These are phyloP conservation scores for Cryptococcus floricola DNA, from an alignment of 1,284 basidiomycete species.

Conservation along the genomic window DNA sequence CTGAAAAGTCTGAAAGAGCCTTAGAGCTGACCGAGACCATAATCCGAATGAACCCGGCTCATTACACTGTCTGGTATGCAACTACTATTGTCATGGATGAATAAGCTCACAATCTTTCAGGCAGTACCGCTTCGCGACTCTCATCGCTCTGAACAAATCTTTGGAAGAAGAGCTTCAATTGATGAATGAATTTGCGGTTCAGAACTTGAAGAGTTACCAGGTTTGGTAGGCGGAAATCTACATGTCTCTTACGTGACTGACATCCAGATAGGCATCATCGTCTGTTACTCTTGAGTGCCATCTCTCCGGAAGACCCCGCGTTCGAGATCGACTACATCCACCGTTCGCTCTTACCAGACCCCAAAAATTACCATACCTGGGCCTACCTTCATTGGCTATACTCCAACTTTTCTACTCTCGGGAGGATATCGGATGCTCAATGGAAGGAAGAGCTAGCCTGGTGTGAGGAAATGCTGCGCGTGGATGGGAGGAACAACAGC, in stretches of 20 bases:
- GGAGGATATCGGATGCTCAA: constrained; percentile 53
- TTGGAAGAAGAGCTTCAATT: constrained; percentile 70
- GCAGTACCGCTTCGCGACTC: constrained; percentile 87
- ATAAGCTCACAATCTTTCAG: constrained; percentile 50
- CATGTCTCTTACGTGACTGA: background rate
- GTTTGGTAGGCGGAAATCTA: constrained; percentile 62
- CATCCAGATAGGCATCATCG: constrained; percentile 66
- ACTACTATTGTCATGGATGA: background rate
- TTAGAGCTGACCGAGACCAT: constrained; percentile 79
- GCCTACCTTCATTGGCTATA: constrained; percentile 88
- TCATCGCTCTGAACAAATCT: constrained; percentile 63
- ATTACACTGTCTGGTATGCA: constrained; percentile 83
- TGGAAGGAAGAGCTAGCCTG: constrained; percentile 78
- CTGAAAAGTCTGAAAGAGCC: constrained; percentile 73
- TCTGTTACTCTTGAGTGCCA: constrained; percentile 62
- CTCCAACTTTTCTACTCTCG: constrained; percentile 61
- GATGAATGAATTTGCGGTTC: constrained; percentile 77
- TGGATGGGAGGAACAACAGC: constrained; percentile 90
- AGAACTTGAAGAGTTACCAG: constrained; percentile 87
- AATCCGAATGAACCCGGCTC: constrained; percentile 82
- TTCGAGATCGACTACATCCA: constrained; percentile 75
- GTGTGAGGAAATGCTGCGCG: constrained; percentile 66
- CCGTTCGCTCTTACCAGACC: constrained; percentile 63
- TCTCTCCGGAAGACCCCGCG: constrained; percentile 55
- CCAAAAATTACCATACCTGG: constrained; percentile 97